Conservation (phyloP, 1,284 basidiomycete species). For the Thecaphora thlaspeos region DNA sequence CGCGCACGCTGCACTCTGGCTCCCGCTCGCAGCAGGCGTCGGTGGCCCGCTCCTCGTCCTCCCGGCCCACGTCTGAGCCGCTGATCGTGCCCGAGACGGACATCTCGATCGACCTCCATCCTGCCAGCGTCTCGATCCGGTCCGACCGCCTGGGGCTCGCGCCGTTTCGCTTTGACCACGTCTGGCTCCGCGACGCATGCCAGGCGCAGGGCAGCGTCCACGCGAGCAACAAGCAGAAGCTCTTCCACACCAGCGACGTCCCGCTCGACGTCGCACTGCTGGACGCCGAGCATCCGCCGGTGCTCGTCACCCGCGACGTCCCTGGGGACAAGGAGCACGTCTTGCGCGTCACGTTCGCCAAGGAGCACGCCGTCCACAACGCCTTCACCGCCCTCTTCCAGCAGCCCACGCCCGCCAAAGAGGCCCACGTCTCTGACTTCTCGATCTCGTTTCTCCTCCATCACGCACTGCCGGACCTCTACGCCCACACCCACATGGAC, state of each 20-base stretch:
- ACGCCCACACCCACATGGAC: conserved; percentile 47
- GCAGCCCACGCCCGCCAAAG: conserved; percentile 8
- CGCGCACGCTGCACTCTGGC: too few species aligned
- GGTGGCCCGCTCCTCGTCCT: not conserved
- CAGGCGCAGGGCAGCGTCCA: conserved; percentile 67
- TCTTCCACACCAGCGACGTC: conserved; percentile 67
- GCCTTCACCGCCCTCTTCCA: conserved; percentile 43
- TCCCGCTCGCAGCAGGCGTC: not conserved
- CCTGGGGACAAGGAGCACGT: conserved; percentile 9
- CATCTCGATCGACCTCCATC: conserved; percentile 16
- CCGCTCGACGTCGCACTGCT: conserved; percentile 61
- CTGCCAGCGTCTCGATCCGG: conserved; percentile 51
- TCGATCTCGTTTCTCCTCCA: conserved; percentile 56
- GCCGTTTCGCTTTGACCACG: conserved; percentile 43
- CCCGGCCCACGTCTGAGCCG: not conserved
- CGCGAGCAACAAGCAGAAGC: conserved; percentile 72
- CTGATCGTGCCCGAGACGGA: conserved; percentile 15
- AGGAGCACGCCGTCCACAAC: conserved; percentile 36
- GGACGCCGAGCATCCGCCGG: conserved; percentile 54
- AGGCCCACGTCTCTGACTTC: conserved; percentile 55
- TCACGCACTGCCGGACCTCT: conserved; percentile 61
- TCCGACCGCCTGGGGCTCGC: conserved; percentile 34
- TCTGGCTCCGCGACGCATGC: conserved; percentile 66
- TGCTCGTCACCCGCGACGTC: conserved; percentile 9
- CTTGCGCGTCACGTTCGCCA: conserved; percentile 28